phyloP scores from a whole-genome alignment of 768 basidiomycete genomes.

The Lepiota subincarnata region DNA sequence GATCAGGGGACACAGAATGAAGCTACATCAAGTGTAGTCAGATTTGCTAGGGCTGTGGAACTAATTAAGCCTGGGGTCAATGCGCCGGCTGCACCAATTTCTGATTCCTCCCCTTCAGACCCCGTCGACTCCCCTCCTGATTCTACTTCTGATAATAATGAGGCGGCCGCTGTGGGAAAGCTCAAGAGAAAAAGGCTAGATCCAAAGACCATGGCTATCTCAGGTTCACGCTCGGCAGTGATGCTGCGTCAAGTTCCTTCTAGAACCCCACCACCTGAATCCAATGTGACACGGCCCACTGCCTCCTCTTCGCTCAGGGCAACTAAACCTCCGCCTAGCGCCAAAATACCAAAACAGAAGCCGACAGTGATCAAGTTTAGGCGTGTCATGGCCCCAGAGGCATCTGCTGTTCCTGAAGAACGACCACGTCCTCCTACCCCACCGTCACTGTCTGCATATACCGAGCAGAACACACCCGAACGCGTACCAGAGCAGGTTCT shows the following conservation, averaged over 20 bases:
- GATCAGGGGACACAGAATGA: background rate
- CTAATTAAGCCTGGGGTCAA: background rate
- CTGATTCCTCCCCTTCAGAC: background rate
- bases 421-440: background rate
- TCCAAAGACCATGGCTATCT: slow-evolving; percentile 24
- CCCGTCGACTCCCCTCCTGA: background rate
- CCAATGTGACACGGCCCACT: background rate
- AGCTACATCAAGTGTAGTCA: background rate
- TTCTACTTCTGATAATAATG: background rate
- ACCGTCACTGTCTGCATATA: background rate
- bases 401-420: slow-evolving; percentile 2
- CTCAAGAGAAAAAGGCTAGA: slow-evolving; percentile 40
- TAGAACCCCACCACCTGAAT: slow-evolving; percentile 7
- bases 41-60: slow-evolving; percentile 9
- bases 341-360: background rate
- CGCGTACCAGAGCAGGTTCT: background rate
- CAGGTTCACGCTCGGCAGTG: slow-evolving; percentile 23
- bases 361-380: slow-evolving; percentile 15
- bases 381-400: slow-evolving; percentile 17
- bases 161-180: slow-evolving; percentile 13
- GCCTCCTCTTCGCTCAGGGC: slow-evolving; percentile 1
- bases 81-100: background rate
- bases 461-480: background rate
- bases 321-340: background rate
- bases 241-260: slow-evolving; percentile 28